A percentile compares a stretch with the other conserved stretches of the same genome.
These are phyloP conservation scores for carrot (Daucus carota) DNA, from an alignment of 129 eudicot species.

Conservation along the genomic window DNA sequence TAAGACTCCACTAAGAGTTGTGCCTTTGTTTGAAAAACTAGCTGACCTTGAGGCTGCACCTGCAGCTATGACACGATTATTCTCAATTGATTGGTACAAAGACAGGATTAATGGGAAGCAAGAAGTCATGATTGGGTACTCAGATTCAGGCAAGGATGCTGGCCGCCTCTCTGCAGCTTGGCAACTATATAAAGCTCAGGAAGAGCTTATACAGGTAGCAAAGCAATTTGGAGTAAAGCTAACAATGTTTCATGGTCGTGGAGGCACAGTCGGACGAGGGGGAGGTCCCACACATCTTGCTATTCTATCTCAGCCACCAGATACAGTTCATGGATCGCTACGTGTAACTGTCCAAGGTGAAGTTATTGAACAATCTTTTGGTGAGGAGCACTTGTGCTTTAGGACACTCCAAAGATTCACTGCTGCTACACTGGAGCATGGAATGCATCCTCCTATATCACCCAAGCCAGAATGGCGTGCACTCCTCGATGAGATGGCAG, in stretches of 20 bases:
- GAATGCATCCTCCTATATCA: slow-evolving; percentile 74
- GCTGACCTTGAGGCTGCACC: slow-evolving; percentile 78
- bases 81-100: slow-evolving; percentile 68
- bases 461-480: slow-evolving; percentile 84
- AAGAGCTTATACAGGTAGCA: slow-evolving; percentile 56
- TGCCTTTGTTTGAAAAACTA: slow-evolving; percentile 69
- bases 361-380: slow-evolving; percentile 77
- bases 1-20: slow-evolving; percentile 50
- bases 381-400: slow-evolving; percentile 76
- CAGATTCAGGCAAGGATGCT: slow-evolving; percentile 83
- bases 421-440: slow-evolving; percentile 85
- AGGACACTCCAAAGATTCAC: slow-evolving; percentile 69
- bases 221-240: slow-evolving; percentile 67
- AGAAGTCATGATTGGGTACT: slow-evolving; percentile 87
- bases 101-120: slow-evolving; percentile 59
- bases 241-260: slow-evolving; percentile 80
- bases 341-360: slow-evolving; percentile 88
- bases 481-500: slow-evolving; percentile 70
- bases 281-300: slow-evolving; percentile 90
- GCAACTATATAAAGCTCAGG: slow-evolving; percentile 78
- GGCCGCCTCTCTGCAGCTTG: slow-evolving; percentile 86
- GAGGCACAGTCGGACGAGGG: slow-evolving; percentile 83
- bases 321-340: slow-evolving; percentile 67
- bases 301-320: slow-evolving; percentile 80
- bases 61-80: slow-evolving; percentile 55